A percentile compares a stretch with the other conserved stretches of the same genome.
Conservation (phyloP, 2,329 filamentous ascomycete genomes). For the Ophiocordyceps robertsii region DNA sequence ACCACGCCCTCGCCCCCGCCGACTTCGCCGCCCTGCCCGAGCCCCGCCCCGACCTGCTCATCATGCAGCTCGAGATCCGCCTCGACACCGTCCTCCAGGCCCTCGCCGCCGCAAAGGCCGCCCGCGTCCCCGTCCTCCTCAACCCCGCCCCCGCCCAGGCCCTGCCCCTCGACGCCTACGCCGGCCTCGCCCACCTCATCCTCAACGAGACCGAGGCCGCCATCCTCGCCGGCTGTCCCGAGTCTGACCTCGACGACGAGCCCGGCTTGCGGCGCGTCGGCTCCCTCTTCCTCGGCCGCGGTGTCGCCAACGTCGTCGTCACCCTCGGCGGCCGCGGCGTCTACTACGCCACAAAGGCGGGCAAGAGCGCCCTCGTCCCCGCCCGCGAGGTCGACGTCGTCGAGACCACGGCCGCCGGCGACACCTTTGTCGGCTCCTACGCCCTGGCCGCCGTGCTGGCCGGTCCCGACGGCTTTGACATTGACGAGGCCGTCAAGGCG, state of each 20-base stretch:
- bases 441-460: constrained; percentile 54
- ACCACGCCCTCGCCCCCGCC: constrained; percentile 32
- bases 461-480: constrained; percentile 27
- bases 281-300: constrained; percentile 48
- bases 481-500: constrained; percentile 42
- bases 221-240: constrained; percentile 47
- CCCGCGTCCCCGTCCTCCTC: constrained; percentile 52
- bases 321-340: constrained; percentile 76
- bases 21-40: constrained; percentile 20
- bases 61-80: constrained; percentile 71
- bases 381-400: constrained; percentile 65
- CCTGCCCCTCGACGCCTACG: constrained; percentile 54
- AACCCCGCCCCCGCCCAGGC: constrained; percentile 71
- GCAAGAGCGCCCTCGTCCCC: constrained; percentile 33
- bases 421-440: constrained; percentile 87
- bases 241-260: constrained; percentile 33
- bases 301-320: constrained; percentile 66
- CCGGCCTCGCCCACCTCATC: constrained; percentile 61
- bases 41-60: constrained; percentile 44
- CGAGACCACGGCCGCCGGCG: constrained; percentile 87
- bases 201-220: constrained; percentile 86
- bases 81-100: constrained; percentile 50
- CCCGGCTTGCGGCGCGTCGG: constrained; percentile 34
- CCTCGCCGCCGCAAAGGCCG: constrained; percentile 33
- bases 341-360: constrained; percentile 41